Percentiles rank a stretch among this genome's conserved stretches.
These are phyloP conservation scores for Lichtheimia corymbifera DNA, from an alignment of 371 early-diverging fungal species.

Conservation along the genomic window DNA sequence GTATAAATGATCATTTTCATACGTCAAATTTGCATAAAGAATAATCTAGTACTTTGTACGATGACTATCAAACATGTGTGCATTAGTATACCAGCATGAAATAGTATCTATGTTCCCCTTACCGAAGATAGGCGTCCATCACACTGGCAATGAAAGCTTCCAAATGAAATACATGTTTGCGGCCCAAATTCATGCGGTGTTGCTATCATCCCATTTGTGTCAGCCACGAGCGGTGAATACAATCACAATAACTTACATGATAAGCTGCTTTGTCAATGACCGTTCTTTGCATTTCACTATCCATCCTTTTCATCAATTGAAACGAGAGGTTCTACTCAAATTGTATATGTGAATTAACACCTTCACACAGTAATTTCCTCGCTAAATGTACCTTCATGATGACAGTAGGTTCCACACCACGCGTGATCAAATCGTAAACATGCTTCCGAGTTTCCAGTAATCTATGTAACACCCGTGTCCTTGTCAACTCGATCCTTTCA, in stretches of 20 bases:
- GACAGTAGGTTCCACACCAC: constrained; percentile 85
- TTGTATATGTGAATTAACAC: not conserved
- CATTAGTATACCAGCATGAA: too few species aligned
- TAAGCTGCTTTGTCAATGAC: constrained; percentile 80
- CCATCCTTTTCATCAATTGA: constrained; percentile 67
- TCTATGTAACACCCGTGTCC: constrained; percentile 25
- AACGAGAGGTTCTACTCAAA: constrained; percentile 63
- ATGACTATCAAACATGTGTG: too few species aligned
- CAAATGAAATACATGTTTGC: constrained; percentile 95
- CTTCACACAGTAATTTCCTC: not conserved
- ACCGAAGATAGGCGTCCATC: constrained; percentile 73
- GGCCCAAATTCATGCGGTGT: constrained; percentile 84
- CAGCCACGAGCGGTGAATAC: not conserved
- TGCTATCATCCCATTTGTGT: constrained; percentile 44
- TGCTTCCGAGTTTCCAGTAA: constrained; percentile 74
- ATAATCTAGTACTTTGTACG: too few species aligned
- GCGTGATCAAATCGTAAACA: constrained; percentile 86
- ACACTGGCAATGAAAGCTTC: constrained; percentile 95
- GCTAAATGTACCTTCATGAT: constrained; percentile 69
- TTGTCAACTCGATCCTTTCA: not conserved
- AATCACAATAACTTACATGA: constrained; percentile 54
- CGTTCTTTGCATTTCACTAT: constrained; percentile 60
- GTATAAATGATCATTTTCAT: too few species aligned
- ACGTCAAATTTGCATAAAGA: too few species aligned
- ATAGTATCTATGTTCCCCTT: constrained; percentile 1